Conservation (phyloP, 2,329 filamentous ascomycete species). For the Nemania sp. region DNA sequence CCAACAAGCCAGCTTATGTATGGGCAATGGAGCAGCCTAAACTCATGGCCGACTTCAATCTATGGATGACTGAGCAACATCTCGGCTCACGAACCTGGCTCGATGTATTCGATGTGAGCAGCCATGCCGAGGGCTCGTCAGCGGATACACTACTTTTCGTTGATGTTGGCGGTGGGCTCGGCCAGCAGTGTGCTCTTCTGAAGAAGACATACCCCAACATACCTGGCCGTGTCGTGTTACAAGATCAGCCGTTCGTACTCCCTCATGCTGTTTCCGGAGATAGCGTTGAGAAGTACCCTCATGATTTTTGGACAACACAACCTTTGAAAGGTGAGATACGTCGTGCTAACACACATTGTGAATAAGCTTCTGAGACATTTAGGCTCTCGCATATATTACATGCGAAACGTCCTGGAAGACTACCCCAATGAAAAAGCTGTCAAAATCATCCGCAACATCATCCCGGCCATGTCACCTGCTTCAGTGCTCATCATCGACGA, state of each 20-base stretch:
- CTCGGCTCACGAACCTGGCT: neutral
- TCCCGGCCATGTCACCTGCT: neutral
- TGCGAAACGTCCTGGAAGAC: neutral
- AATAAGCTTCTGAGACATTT: no score
- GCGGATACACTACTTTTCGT: conserved; percentile 1
- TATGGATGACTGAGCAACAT: neutral
- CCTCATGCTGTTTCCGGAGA: conserved; percentile 11
- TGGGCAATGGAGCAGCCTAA: neutral
- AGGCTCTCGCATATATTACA: no score
- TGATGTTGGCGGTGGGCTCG: conserved; percentile 25
- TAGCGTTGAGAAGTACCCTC: conserved; percentile 11
- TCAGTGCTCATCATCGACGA: neutral
- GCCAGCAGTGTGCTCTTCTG: conserved; percentile 27
- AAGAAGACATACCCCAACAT: conserved; percentile 17
- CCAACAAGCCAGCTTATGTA: neutral
- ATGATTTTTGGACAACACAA: neutral
- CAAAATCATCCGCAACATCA: neutral
- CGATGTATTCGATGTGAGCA: neutral
- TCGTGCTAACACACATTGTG: no score
- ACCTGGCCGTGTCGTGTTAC: conserved; percentile 21
- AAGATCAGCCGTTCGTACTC: conserved; percentile 22
- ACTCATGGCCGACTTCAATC: neutral
- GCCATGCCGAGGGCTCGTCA: neutral
- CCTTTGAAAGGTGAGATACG: neutral
- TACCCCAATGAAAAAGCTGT: neutral